phyloP scores from a whole-genome alignment of 768 basidiomycete genomes.

The Leucocoprinus birnbaumii region DNA sequence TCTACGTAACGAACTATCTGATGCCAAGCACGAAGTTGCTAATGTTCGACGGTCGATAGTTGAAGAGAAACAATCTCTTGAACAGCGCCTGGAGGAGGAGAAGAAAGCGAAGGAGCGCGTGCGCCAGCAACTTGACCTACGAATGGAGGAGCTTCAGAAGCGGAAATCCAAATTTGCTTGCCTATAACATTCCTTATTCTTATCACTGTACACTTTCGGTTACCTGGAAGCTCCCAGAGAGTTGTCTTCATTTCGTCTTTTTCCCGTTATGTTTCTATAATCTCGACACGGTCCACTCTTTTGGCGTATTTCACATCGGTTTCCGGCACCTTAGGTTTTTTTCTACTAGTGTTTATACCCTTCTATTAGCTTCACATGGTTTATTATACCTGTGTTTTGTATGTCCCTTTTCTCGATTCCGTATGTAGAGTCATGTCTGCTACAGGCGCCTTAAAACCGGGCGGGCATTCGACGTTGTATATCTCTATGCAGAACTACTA shows the following conservation, averaged over 20 bases:
- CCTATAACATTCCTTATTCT: slow-evolving; percentile 45
- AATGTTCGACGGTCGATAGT: slow-evolving; percentile 76
- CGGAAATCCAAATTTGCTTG: slow-evolving; percentile 93
- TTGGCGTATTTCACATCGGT: slow-evolving; percentile 24
- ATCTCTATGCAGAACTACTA: neutral
- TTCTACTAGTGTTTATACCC: slow-evolving; percentile 46
- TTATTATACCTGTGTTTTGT: slow-evolving; percentile 26
- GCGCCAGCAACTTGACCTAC: slow-evolving; percentile 80
- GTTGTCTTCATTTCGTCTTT: slow-evolving; percentile 18
- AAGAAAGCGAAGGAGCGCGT: slow-evolving; percentile 86
- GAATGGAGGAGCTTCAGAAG: slow-evolving; percentile 82
- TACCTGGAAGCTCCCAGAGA: slow-evolving; percentile 15
- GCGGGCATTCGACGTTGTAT: slow-evolving; percentile 1
- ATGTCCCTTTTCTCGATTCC: slow-evolving; percentile 14
- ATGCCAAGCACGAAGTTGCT: slow-evolving; percentile 78
- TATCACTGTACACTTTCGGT: slow-evolving; percentile 4
- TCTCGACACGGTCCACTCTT: slow-evolving; percentile 33
- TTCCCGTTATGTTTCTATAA: slow-evolving; percentile 24
- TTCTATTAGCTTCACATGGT: slow-evolving; percentile 27
- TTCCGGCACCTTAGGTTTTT: slow-evolving; percentile 23
- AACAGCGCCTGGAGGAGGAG: slow-evolving; percentile 82
- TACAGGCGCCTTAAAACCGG: slow-evolving; percentile 15
- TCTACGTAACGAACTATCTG: slow-evolving; percentile 70
- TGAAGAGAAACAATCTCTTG: slow-evolving; percentile 86
- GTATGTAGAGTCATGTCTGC: slow-evolving; percentile 16